These are phyloP conservation scores for Candida xiaguanensis DNA, from an alignment of 805 yeast genomes.

Conservation along the genomic window DNA sequence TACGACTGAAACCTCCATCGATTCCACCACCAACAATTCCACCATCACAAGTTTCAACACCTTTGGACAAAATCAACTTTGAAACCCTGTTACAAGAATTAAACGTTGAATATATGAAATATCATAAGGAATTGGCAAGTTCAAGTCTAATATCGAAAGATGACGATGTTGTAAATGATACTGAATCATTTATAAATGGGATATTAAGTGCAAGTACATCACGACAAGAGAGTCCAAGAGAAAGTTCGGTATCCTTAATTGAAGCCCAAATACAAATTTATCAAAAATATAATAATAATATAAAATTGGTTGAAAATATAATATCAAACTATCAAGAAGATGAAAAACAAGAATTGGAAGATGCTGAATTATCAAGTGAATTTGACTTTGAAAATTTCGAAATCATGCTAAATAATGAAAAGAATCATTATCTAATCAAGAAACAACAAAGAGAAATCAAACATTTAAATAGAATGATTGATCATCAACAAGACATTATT, in stretches of 20 bases:
- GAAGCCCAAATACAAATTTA: conserved; percentile 13
- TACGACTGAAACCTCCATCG: conserved; percentile 6
- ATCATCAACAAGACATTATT: conserved; percentile 16
- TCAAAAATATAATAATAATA: conserved; percentile 1
- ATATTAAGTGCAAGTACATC: conserved; percentile 16
- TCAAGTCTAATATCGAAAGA: conserved; percentile 1
- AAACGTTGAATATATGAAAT: background rate
- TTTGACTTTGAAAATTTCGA: conserved; percentile 17
- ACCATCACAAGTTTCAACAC: background rate
- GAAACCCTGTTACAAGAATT: background rate
- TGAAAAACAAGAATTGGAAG: background rate
- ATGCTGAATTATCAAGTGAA: conserved; percentile 1
- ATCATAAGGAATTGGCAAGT: background rate
- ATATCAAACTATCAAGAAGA: conserved; percentile 1
- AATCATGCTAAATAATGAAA: conserved; percentile 20
- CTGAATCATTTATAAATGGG: conserved; percentile 13
- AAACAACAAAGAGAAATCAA: conserved; percentile 25
- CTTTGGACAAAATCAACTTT: background rate
- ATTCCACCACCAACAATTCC: conserved; percentile 2
- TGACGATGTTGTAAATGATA: background rate
- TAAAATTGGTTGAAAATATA: conserved; percentile 5
- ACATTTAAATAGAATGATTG: conserved; percentile 19
- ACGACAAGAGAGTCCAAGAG: conserved; percentile 8
- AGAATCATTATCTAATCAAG: conserved; percentile 18
- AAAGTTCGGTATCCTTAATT: conserved; percentile 7